Evolutionary conservation across 495 filamentous ascomycete genomes (phyloP).

Genomic region (Immersiella caudata): DNA sequence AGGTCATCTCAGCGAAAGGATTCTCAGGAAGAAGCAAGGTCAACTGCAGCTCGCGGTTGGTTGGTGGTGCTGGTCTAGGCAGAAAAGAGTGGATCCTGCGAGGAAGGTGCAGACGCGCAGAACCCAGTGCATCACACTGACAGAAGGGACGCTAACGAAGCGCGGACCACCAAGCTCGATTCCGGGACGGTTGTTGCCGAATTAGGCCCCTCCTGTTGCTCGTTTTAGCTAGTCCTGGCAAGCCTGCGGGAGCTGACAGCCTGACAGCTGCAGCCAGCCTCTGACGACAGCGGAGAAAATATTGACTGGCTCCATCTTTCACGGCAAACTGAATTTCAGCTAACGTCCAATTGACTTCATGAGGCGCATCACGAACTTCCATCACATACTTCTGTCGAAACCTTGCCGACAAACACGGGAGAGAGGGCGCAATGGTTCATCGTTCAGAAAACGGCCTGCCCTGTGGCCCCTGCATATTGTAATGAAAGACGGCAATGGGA

Average conservation of each 20-base stretch:
- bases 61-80: constrained; percentile 1
- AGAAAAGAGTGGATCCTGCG: constrained; percentile 9
- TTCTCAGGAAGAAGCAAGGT: constrained; percentile 24
- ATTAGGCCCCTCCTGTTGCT: constrained; percentile 8
- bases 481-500: constrained; percentile 20
- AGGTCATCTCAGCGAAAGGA: constrained; percentile 24
- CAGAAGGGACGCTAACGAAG: neutral
- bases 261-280: constrained; percentile 21
- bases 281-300: neutral
- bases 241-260: constrained; percentile 1
- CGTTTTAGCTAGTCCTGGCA: constrained; percentile 1
- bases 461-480: constrained; percentile 20
- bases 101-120: neutral
- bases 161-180: constrained; percentile 3
- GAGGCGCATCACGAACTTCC: neutral
- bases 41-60: constrained; percentile 22
- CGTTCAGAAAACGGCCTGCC: neutral
- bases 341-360: neutral
- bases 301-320: neutral
- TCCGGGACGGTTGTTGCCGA: constrained; percentile 20
- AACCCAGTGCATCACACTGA: constrained; percentile 7
- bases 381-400: neutral
- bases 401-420: neutral
- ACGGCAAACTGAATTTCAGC: neutral
- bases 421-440: neutral